Evolutionary conservation across 371 early-diverging fungal genomes (phyloP).

Genomic region (Actinomortierella wolfii): DNA sequence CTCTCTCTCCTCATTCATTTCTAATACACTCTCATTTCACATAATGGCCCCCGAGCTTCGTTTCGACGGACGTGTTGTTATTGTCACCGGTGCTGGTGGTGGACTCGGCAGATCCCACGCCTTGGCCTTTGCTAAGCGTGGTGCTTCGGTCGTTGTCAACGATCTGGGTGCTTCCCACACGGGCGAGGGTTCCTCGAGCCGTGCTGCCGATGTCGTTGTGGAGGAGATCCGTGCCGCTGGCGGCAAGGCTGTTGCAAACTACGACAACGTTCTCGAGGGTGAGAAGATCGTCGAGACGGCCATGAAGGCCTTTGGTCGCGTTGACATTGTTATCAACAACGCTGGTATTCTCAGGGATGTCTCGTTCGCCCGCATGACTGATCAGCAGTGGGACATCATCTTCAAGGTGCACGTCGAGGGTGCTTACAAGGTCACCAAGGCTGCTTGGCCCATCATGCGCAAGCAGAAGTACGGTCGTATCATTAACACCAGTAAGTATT

Average conservation of each 20-base stretch:
- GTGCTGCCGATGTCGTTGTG: conserved; percentile 96
- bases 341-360: conserved; percentile 97
- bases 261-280: conserved; percentile 96
- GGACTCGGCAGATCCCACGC: conserved; percentile 94
- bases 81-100: conserved; percentile 98
- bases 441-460: conserved; percentile 95
- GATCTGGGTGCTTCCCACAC: conserved; percentile 89
- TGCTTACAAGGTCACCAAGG: conserved; percentile 93
- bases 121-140: conserved; percentile 86
- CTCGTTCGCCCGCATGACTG: conserved; percentile 94
- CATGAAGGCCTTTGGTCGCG: conserved; percentile 91
- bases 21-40: too few species aligned
- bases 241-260: conserved; percentile 97
- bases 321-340: conserved; percentile 97
- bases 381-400: conserved; percentile 95
- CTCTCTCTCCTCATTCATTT: too few species aligned
- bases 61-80: conserved; percentile 91
- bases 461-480: conserved; percentile 93
- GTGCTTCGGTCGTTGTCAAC: conserved; percentile 88
- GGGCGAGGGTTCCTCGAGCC: conserved; percentile 75
- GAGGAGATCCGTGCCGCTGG: conserved; percentile 90
- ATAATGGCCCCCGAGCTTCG: conserved; percentile 53
- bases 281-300: conserved; percentile 97
- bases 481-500: conserved; percentile 61
- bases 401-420: conserved; percentile 93